phyloP scores from a whole-genome alignment of 257 asterid genomes.

The Solanum arcanum region DNA sequence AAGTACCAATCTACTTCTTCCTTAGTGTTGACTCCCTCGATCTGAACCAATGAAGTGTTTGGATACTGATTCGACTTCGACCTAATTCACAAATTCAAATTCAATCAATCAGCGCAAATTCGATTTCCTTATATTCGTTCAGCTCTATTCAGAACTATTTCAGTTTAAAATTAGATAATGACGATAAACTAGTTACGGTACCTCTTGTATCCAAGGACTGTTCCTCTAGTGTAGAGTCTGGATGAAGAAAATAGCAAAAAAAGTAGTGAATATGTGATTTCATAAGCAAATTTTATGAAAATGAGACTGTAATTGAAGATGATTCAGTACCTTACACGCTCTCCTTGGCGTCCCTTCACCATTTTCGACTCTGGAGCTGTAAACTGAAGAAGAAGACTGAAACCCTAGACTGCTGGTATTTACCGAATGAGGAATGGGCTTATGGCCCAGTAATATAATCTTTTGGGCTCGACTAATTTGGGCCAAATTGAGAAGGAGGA shows the following conservation, averaged over 20 bases:
- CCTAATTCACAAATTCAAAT: conserved; percentile 12
- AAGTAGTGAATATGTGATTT: background rate
- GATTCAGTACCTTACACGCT: conserved; percentile 37
- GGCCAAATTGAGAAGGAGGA: background rate
- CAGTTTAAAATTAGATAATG: background rate
- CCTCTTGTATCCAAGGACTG: conserved; percentile 63
- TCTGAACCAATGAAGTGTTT: conserved; percentile 74
- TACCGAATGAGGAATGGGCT: background rate
- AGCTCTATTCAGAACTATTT: background rate
- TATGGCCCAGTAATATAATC: background rate
- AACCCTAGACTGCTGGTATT: background rate
- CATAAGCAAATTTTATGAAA: background rate
- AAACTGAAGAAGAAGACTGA: background rate
- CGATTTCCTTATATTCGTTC: background rate
- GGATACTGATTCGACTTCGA: conserved; percentile 97
- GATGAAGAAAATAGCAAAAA: background rate
- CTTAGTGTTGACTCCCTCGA: conserved; percentile 85
- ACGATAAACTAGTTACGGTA: background rate
- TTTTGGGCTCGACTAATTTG: background rate
- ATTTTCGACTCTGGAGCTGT: conserved; percentile 7
- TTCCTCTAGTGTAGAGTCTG: conserved; percentile 50
- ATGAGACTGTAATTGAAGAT: background rate
- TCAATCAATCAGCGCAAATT: background rate
- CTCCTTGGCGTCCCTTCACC: conserved; percentile 73
- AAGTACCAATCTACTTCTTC: conserved; percentile 83